Conservation (phyloP, 202 grass and related monocot species). For the Setaria viridis region DNA sequence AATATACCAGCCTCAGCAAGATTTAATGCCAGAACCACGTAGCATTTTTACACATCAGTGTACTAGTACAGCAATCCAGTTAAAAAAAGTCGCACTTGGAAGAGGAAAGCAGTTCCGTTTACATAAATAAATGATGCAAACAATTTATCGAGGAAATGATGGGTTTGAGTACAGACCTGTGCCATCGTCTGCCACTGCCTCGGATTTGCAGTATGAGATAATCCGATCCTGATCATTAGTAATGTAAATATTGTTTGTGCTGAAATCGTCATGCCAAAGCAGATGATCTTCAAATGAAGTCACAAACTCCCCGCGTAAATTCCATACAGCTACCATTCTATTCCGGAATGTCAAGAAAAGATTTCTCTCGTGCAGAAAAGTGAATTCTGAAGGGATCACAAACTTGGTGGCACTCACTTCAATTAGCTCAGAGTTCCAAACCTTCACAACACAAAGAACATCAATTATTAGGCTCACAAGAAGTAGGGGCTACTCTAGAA, state of each 20-base stretch:
- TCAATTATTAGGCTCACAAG: slow-evolving; percentile 29
- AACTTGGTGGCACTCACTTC: slow-evolving; percentile 78
- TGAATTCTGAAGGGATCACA: slow-evolving; percentile 77
- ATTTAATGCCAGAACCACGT: not conserved
- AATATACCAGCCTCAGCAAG: not conserved
- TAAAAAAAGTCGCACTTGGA: not conserved
- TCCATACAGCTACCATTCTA: slow-evolving; percentile 86
- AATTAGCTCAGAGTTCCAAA: slow-evolving; percentile 73
- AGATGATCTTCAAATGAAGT: slow-evolving; percentile 92
- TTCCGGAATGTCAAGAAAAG: slow-evolving; percentile 89
- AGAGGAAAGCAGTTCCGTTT: slow-evolving; percentile 1
- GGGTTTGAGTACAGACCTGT: slow-evolving; percentile 45
- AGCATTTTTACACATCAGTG: not conserved
- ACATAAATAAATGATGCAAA: slow-evolving; percentile 21
- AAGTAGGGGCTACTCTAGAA: not conserved
- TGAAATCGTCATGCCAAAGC: slow-evolving; percentile 85
- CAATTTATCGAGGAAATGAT: no score
- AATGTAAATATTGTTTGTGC: slow-evolving; percentile 83
- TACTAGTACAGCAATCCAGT: not conserved
- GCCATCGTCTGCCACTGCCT: slow-evolving; percentile 51
- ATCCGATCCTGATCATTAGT: slow-evolving; percentile 82
- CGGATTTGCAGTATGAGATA: slow-evolving; percentile 89
- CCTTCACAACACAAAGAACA: slow-evolving; percentile 53
- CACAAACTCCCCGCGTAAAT: slow-evolving; percentile 79
- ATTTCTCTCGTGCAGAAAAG: slow-evolving; percentile 85